Evolutionary conservation across 2,329 filamentous ascomycete species (phyloP).

Genomic region (Plectosphaerella sp.): DNA sequence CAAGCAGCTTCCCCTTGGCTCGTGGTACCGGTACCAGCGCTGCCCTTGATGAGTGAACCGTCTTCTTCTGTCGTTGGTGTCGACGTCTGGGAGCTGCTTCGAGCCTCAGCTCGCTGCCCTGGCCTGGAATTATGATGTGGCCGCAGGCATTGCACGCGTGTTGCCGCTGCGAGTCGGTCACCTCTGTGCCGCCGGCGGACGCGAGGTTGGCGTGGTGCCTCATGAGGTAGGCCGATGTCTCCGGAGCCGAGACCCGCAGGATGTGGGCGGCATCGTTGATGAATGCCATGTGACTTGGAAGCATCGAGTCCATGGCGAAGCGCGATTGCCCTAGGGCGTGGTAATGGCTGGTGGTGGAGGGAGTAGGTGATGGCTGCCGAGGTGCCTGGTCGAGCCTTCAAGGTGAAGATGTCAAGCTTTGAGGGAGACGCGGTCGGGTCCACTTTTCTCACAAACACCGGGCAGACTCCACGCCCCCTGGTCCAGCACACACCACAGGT

Average conservation of each 20-base stretch:
- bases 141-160: slow-evolving; percentile 57
- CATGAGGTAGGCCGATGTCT: slow-evolving; percentile 58
- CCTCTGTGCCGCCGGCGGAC: slow-evolving; percentile 37
- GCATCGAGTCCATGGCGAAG: not conserved
- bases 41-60: not conserved
- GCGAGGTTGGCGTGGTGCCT: slow-evolving; percentile 45
- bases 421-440: no score
- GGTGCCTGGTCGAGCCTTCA: no score
- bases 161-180: slow-evolving; percentile 45
- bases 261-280: slow-evolving; percentile 58
- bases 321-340: no score
- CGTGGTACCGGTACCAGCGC: not conserved
- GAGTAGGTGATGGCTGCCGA: no score
- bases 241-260: slow-evolving; percentile 45
- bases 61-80: slow-evolving; percentile 25
- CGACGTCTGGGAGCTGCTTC: slow-evolving; percentile 20
- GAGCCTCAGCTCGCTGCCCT: slow-evolving; percentile 34
- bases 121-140: slow-evolving; percentile 52
- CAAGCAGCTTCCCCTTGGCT: slow-evolving; percentile 3
- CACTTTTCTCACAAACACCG: no score
- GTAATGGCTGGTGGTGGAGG: no score
- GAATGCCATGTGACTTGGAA: slow-evolving; percentile 27
- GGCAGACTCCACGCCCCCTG: no score
- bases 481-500: no score
- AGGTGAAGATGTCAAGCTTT: no score